Percentiles rank a stretch among this genome's conserved stretches.
phyloP scores from a whole-genome alignment of 2,329 filamentous ascomycete genomes.

The Plenodomus lindquistii region DNA sequence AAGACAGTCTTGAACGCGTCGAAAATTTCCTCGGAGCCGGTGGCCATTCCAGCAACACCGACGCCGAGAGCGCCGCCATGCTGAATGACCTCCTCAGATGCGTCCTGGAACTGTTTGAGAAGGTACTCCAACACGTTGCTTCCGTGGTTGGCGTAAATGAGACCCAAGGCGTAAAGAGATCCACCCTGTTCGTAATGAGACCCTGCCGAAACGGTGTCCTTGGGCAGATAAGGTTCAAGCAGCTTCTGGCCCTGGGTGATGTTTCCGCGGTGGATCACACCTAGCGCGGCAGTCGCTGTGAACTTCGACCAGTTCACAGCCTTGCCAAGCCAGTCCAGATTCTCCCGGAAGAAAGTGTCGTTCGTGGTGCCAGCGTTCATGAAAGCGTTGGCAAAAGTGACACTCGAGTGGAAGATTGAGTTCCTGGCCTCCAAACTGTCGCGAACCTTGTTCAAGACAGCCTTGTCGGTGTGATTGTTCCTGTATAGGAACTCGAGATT shows the following conservation, averaged over 20 bases:
- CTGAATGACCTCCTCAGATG: slow-evolving; percentile 90
- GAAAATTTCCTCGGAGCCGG: slow-evolving; percentile 86
- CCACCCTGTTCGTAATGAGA: slow-evolving; percentile 96
- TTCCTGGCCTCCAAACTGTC: slow-evolving; percentile 95
- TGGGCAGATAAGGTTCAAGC: slow-evolving; percentile 90
- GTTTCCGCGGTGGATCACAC: slow-evolving; percentile 96
- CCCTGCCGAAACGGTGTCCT: slow-evolving; percentile 70
- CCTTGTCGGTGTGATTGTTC: slow-evolving; percentile 90
- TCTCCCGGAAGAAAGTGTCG: slow-evolving; percentile 98
- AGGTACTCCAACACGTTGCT: slow-evolving; percentile 85
- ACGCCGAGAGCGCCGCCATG: slow-evolving; percentile 94
- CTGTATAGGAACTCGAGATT: slow-evolving; percentile 96
- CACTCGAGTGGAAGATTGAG: slow-evolving; percentile 96
- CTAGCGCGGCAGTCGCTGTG: slow-evolving; percentile 91
- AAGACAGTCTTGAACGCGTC: slow-evolving; percentile 87
- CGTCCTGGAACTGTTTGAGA: slow-evolving; percentile 71
- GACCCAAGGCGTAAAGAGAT: slow-evolving; percentile 89
- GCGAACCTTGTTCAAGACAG: slow-evolving; percentile 92
- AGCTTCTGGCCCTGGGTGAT: slow-evolving; percentile 90
- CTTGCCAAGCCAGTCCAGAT: slow-evolving; percentile 96
- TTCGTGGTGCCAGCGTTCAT: slow-evolving; percentile 99
- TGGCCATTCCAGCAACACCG: slow-evolving; percentile 97
- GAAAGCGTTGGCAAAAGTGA: slow-evolving; percentile 97
- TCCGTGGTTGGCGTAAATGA: slow-evolving; percentile 97
- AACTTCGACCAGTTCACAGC: slow-evolving; percentile 99